Conservation (phyloP, 129 eudicot genomes). For the Tanacetum coccineum region DNA sequence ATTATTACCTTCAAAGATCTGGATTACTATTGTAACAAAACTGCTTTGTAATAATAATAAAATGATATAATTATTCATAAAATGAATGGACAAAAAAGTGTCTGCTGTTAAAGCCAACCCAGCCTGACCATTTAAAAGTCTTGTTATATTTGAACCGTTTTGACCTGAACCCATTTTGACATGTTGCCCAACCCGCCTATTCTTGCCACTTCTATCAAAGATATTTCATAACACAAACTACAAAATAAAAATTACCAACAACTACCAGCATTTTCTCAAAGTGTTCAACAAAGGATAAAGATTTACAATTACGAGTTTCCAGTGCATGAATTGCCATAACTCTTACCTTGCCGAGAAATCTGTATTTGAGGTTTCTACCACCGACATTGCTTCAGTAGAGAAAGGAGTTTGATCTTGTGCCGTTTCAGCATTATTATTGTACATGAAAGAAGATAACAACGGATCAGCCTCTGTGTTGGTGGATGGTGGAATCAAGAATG, state of each 20-base stretch:
- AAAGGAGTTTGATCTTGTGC: slow-evolving; percentile 3
- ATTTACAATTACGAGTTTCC: not conserved
- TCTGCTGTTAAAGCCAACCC: not conserved
- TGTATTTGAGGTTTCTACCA: slow-evolving; percentile 21
- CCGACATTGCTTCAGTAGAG: not conserved
- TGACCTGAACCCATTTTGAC: not conserved
- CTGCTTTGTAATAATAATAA: not conserved
- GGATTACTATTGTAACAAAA: not conserved
- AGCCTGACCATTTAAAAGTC: not conserved
- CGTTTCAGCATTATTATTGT: slow-evolving; percentile 21
- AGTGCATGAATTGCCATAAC: not conserved
- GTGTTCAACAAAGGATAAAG: not conserved
- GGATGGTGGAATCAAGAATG: slow-evolving; percentile 32
- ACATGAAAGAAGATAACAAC: slow-evolving; percentile 63
- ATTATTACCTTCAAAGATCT: not conserved
- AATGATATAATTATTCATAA: not conserved
- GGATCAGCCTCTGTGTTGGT: slow-evolving; percentile 63
- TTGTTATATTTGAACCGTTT: not conserved
- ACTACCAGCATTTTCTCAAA: not conserved
- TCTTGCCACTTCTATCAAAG: not conserved
- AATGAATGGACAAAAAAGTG: not conserved
- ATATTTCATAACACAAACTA: not conserved
- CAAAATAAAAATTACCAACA: not conserved
- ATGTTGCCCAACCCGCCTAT: slow-evolving; percentile 5
- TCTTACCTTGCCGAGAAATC: slow-evolving; percentile 42